These are phyloP conservation scores for Graphilbum sp. DNA, from an alignment of 2,329 filamentous ascomycete species.

Conservation along the genomic window DNA sequence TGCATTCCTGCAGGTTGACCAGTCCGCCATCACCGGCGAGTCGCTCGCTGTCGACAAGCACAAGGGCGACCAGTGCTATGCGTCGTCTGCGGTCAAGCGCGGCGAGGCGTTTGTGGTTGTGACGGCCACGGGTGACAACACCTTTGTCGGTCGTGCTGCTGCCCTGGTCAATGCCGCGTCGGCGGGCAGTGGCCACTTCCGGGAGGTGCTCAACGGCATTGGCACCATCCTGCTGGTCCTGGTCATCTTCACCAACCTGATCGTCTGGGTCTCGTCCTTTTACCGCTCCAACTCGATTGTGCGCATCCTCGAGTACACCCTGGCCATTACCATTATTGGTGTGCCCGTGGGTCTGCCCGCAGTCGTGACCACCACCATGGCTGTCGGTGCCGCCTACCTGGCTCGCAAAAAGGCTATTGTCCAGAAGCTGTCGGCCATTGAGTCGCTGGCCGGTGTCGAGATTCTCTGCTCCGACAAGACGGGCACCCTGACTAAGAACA, in stretches of 20 bases:
- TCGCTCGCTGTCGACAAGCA: slow-evolving; percentile 85
- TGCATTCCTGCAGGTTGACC: slow-evolving; percentile 78
- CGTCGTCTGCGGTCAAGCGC: slow-evolving; percentile 80
- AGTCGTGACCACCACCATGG: slow-evolving; percentile 90
- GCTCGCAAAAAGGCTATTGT: slow-evolving; percentile 89
- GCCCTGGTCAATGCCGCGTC: slow-evolving; percentile 68
- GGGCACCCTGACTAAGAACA: slow-evolving; percentile 87
- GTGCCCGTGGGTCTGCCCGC: slow-evolving; percentile 86
- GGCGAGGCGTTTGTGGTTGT: slow-evolving; percentile 73
- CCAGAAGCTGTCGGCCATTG: slow-evolving; percentile 81
- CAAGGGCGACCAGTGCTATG: slow-evolving; percentile 64
- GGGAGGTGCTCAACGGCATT: slow-evolving; percentile 76
- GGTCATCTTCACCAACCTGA: slow-evolving; percentile 62
- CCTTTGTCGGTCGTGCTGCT: slow-evolving; percentile 77
- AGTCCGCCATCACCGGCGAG: slow-evolving; percentile 83
- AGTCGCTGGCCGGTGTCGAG: slow-evolving; percentile 82
- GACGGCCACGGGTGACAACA: slow-evolving; percentile 74
- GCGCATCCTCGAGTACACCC: slow-evolving; percentile 64
- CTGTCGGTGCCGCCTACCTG: slow-evolving; percentile 79
- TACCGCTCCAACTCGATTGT: slow-evolving; percentile 75
- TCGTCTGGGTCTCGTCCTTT: slow-evolving; percentile 78
- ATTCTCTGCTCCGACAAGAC: slow-evolving; percentile 94
- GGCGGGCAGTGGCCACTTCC: slow-evolving; percentile 69
- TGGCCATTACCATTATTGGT: slow-evolving; percentile 82
- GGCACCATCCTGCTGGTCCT: slow-evolving; percentile 65